Percentiles rank a stretch among this genome's conserved stretches.
Evolutionary conservation across 2,329 filamentous ascomycete genomes (phyloP).

Genomic region (Penicillium sp.): DNA sequence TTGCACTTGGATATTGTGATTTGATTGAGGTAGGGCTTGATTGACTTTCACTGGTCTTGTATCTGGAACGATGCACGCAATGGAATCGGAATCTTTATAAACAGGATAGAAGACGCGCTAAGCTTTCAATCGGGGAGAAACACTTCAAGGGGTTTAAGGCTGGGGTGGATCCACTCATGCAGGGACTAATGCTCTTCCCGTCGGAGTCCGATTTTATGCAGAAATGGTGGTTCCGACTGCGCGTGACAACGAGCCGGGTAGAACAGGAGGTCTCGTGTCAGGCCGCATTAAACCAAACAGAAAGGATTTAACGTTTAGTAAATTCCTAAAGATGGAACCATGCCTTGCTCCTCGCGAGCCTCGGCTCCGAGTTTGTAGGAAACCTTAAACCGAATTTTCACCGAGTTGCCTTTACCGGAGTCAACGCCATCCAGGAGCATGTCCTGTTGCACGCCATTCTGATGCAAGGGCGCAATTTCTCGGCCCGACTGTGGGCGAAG

Average conservation of each 20-base stretch:
- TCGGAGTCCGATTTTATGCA: neutral
- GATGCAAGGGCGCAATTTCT: constrained; percentile 67
- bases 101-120: constrained; percentile 16
- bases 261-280: neutral
- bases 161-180: neutral
- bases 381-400: constrained; percentile 88
- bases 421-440: constrained; percentile 77
- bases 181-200: neutral
- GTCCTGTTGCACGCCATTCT: constrained; percentile 76
- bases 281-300: neutral
- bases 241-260: neutral
- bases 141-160: neutral
- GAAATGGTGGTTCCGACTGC: neutral
- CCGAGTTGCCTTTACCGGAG: constrained; percentile 68
- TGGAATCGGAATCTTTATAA: constrained; percentile 11
- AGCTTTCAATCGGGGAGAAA: constrained; percentile 13
- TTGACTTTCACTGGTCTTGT: neutral
- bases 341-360: constrained; percentile 74
- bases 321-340: constrained; percentile 76
- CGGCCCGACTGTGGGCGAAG: constrained; percentile 84
- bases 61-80: constrained; percentile 8
- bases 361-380: constrained; percentile 69
- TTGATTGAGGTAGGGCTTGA: neutral
- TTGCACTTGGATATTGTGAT: neutral
- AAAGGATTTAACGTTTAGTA: constrained; percentile 45